Conservation (phyloP, 805 yeast species). For the Candida boidinii region DNA sequence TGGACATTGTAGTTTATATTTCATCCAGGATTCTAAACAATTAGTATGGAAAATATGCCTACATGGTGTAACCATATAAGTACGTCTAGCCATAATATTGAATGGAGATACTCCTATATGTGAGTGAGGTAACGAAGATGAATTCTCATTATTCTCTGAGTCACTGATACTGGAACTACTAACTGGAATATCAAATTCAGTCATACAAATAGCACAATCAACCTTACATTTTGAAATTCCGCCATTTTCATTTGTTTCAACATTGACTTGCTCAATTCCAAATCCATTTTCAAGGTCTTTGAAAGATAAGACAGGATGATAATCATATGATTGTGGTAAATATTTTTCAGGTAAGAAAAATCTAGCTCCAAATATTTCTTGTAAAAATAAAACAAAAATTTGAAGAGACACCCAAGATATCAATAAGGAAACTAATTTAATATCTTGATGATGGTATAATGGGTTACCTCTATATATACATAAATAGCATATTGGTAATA, state of each 20-base stretch:
- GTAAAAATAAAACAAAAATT: slow-evolving; percentile 47
- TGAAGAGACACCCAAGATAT: slow-evolving; percentile 55
- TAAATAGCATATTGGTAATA: slow-evolving; percentile 59
- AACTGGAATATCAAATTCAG: slow-evolving; percentile 54
- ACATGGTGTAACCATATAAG: slow-evolving; percentile 85
- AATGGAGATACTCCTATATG: slow-evolving; percentile 7
- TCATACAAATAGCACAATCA: slow-evolving; percentile 91
- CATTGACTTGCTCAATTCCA: slow-evolving; percentile 40
- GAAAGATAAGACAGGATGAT: slow-evolving; percentile 59
- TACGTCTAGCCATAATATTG: slow-evolving; percentile 25
- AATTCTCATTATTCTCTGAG: background rate
- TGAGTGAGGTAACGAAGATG: background rate
- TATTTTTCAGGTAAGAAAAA: slow-evolving; percentile 71
- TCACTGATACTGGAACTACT: slow-evolving; percentile 3
- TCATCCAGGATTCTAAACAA: slow-evolving; percentile 93
- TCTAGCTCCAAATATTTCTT: slow-evolving; percentile 66
- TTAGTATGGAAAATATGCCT: slow-evolving; percentile 80
- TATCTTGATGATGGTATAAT: slow-evolving; percentile 61
- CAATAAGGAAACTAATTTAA: slow-evolving; percentile 36
- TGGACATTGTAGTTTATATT: slow-evolving; percentile 86
- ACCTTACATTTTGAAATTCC: slow-evolving; percentile 36
- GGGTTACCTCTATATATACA: slow-evolving; percentile 46
- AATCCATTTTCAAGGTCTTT: slow-evolving; percentile 58
- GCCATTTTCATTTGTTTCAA: slow-evolving; percentile 18
- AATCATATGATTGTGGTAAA: slow-evolving; percentile 77